Percentiles rank a stretch among this genome's conserved stretches.
Evolutionary conservation across 805 yeast genomes (phyloP).

Genomic region (Candida succiphila): DNA sequence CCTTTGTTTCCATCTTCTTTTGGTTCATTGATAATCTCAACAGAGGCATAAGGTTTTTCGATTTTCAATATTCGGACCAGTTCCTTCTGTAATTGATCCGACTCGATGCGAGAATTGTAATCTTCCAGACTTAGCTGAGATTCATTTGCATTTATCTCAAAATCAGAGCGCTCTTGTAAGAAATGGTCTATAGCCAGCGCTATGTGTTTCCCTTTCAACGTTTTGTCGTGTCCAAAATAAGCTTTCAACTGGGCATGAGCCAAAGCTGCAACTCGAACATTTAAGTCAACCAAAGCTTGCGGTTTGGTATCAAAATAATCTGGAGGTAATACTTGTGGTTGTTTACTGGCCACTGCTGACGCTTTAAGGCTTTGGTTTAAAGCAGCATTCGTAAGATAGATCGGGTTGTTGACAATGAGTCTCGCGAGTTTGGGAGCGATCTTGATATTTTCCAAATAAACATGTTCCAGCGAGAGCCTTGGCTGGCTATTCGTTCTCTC

Average conservation of each 20-base stretch:
- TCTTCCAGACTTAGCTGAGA: background rate
- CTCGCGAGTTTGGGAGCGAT: conserved; percentile 8
- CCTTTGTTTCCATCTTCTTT: background rate
- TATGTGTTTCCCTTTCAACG: background rate
- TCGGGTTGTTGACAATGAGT: conserved; percentile 4
- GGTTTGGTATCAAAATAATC: background rate
- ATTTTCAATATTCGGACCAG: conserved; percentile 13
- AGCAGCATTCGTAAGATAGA: conserved; percentile 8
- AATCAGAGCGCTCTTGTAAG: background rate
- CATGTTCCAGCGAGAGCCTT: conserved; percentile 14
- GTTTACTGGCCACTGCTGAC: background rate
- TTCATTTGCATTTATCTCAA: background rate
- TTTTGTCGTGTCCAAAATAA: background rate
- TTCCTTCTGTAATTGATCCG: conserved; percentile 19
- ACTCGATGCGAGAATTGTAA: conserved; percentile 2
- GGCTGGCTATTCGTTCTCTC: conserved; percentile 18
- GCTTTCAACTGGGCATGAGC: background rate
- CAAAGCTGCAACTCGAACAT: background rate
- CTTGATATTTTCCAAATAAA: conserved; percentile 10
- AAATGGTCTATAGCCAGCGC: background rate
- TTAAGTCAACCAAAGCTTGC: background rate
- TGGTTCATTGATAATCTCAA: conserved; percentile 6
- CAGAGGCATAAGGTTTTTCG: conserved; percentile 9
- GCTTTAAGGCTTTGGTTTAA: conserved; percentile 1
- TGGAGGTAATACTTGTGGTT: background rate